Conservation (phyloP, 1,139 yeast species). For the Sugiyamaella castrensis region DNA sequence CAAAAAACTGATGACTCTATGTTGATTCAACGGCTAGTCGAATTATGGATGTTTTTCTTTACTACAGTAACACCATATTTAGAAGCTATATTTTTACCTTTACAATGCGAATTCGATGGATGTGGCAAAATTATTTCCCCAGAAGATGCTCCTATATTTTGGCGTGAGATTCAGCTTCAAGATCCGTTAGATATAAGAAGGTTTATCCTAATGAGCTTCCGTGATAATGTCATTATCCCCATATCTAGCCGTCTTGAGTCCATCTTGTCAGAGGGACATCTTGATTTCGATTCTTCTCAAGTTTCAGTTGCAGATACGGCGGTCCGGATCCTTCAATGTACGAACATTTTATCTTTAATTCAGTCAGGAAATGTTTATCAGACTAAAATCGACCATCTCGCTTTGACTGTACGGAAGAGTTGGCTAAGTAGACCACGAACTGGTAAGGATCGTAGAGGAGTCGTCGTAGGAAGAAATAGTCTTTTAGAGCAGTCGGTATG, state of each 20-base stretch:
- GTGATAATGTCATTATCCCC: constrained; percentile 40
- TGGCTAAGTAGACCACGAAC: constrained; percentile 34
- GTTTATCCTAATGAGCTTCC: constrained; percentile 35
- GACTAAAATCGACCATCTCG: constrained; percentile 48
- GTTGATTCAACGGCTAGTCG: constrained; percentile 35
- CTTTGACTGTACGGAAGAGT: constrained; percentile 27
- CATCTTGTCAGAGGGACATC: constrained; percentile 29
- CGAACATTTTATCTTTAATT: constrained; percentile 51
- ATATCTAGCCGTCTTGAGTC: constrained; percentile 47
- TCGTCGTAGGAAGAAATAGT: constrained; percentile 4
- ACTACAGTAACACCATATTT: constrained; percentile 53
- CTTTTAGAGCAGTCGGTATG: too few species aligned
- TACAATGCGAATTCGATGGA: constrained; percentile 51
- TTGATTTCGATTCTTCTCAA: constrained; percentile 22
- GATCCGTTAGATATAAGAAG: constrained; percentile 35
- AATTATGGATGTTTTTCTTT: constrained; percentile 55
- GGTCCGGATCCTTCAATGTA: constrained; percentile 51
- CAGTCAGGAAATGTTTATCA: constrained; percentile 54
- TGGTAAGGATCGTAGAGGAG: constrained; percentile 35
- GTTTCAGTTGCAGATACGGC: constrained; percentile 33
- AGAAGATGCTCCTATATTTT: constrained; percentile 38
- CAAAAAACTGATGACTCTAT: constrained; percentile 26
- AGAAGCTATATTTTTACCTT: constrained; percentile 57
- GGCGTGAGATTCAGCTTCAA: constrained; percentile 39
- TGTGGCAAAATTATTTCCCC: constrained; percentile 36